A percentile compares a stretch with the other conserved stretches of the same genome.
Evolutionary conservation across 441 rosid genomes (phyloP).

Genomic region (Syzygium malaccense): DNA sequence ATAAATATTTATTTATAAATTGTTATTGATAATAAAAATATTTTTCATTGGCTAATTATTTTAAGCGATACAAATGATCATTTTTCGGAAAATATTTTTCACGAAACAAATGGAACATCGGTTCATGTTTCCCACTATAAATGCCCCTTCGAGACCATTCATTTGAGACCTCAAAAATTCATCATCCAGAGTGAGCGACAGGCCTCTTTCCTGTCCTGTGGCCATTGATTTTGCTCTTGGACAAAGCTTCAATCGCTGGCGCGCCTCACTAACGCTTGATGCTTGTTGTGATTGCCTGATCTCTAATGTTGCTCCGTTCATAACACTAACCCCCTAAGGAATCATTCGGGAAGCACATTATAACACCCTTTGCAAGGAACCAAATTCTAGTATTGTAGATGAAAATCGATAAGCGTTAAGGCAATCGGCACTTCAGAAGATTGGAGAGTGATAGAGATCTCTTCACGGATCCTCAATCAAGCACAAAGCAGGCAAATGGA

Average conservation of each 20-base stretch:
- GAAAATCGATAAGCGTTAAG: neutral
- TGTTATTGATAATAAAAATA: too few species aligned
- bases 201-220: neutral
- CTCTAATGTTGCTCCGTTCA: too few species aligned
- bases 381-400: neutral
- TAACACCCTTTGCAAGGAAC: neutral
- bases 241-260: neutral
- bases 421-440: neutral
- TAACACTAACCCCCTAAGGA: neutral
- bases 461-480: neutral
- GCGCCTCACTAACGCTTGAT: neutral
- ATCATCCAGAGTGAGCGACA: neutral
- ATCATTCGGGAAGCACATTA: neutral
- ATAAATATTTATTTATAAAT: too few species aligned
- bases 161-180: neutral
- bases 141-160: neutral
- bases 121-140: neutral
- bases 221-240: neutral
- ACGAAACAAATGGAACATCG: rapidly evolving
- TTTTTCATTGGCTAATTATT: too few species aligned
- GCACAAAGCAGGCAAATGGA: neutral
- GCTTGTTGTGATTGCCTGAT: neutral
- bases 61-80: too few species aligned
- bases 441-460: neutral
- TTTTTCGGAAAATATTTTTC: too few species aligned